A percentile compares a stretch with the other conserved stretches of the same genome.
Conservation (phyloP, 768 basidiomycete genomes). For the Atractiella rhizophila region DNA sequence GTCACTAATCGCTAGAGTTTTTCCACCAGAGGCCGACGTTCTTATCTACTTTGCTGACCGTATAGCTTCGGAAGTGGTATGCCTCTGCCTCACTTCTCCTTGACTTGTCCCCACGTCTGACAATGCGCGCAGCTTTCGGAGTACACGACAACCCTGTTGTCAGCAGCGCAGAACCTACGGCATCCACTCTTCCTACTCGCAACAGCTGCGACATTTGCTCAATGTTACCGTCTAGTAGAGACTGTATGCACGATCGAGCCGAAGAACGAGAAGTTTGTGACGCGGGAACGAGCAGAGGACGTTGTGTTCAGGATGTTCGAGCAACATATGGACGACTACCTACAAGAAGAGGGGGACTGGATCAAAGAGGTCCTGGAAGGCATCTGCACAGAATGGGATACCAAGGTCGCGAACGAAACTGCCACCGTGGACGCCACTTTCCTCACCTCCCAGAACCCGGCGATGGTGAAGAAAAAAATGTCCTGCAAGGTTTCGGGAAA, state of each 20-base stretch:
- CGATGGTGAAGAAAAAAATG: slow-evolving; percentile 71
- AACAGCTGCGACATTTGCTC: slow-evolving; percentile 66
- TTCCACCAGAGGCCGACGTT: slow-evolving; percentile 54
- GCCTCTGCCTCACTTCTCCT: slow-evolving; percentile 8
- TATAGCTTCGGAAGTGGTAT: slow-evolving; percentile 48
- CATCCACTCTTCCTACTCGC: slow-evolving; percentile 52
- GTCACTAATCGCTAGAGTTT: slow-evolving; percentile 53
- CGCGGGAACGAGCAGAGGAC: slow-evolving; percentile 42
- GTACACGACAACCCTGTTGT: slow-evolving; percentile 53
- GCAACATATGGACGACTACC: slow-evolving; percentile 86
- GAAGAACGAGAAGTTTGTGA: slow-evolving; percentile 23
- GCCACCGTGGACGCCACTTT: slow-evolving; percentile 30
- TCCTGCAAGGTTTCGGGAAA: slow-evolving; percentile 72
- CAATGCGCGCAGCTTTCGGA: slow-evolving; percentile 43
- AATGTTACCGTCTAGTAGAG: slow-evolving; percentile 67
- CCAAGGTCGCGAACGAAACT: slow-evolving; percentile 28
- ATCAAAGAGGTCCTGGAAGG: slow-evolving; percentile 46
- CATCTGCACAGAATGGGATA: slow-evolving; percentile 59
- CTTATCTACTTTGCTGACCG: slow-evolving; percentile 59
- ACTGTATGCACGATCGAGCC: slow-evolving; percentile 36
- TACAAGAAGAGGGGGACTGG: slow-evolving; percentile 72
- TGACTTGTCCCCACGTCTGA: background rate
- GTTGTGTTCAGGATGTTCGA: slow-evolving; percentile 86
- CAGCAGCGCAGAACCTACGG: slow-evolving; percentile 48
- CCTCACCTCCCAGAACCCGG: slow-evolving; percentile 61